Conservation (phyloP, 305 asterid species). For the Andrographis paniculata region DNA sequence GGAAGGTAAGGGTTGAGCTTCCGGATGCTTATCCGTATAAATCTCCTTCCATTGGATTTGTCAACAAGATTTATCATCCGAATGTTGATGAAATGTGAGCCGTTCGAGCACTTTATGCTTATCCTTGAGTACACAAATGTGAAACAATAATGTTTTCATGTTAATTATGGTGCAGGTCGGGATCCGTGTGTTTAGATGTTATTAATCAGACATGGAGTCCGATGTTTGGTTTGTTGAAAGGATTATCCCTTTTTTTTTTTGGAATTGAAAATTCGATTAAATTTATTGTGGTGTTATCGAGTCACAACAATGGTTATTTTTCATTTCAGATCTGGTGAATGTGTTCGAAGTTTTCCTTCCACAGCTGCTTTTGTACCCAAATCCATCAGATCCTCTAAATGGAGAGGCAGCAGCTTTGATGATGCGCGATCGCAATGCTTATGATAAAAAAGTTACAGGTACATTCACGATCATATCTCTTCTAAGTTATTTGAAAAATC, state of each 20-base stretch:
- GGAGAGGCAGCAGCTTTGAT: conserved; percentile 84
- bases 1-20: conserved; percentile 76
- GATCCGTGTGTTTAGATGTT: conserved; percentile 86
- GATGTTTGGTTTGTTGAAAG: conserved; percentile 60
- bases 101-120: conserved; percentile 5
- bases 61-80: conserved; percentile 85
- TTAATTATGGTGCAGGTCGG: conserved; percentile 53
- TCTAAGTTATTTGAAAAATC: too few relatives aligned
- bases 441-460: conserved; percentile 80
- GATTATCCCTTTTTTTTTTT: conserved; percentile 3
- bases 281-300: not conserved
- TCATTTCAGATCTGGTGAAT: conserved; percentile 61
- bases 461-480: conserved; percentile 4
- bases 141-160: conserved; percentile 6
- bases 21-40: conserved; percentile 90
- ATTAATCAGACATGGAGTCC: conserved; percentile 98
- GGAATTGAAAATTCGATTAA: not conserved
- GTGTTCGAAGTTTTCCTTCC: conserved; percentile 91
- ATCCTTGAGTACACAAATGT: not conserved
- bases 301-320: conserved; percentile 14
- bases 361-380: conserved; percentile 80
- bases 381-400: conserved; percentile 79
- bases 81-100: conserved; percentile 90
- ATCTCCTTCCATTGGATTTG: conserved; percentile 83
- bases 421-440: conserved; percentile 68